Evolutionary conservation across 1,284 basidiomycete species (phyloP).

Genomic region (Microbotryomycetes sp.): DNA sequence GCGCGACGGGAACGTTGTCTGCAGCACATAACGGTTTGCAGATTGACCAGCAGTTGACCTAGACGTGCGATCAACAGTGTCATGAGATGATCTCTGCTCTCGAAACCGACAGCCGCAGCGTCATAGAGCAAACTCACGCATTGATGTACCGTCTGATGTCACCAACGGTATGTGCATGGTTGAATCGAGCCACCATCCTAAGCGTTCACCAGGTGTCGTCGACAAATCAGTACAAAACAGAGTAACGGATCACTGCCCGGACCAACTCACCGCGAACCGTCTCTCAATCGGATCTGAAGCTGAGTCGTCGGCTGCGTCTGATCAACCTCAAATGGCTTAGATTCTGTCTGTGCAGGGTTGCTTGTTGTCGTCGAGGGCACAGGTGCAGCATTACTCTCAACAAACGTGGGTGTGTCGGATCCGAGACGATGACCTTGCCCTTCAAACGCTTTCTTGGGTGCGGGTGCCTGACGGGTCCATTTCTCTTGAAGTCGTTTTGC

Average conservation of each 20-base stretch:
- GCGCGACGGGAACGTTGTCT: constrained; percentile 75
- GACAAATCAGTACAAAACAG: not conserved
- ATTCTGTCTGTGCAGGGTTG: constrained; percentile 23
- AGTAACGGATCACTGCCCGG: not conserved
- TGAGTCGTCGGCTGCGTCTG: constrained; percentile 72
- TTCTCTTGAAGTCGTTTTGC: constrained; percentile 66
- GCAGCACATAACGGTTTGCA: constrained; percentile 65
- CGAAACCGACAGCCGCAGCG: constrained; percentile 5
- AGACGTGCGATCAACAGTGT: not conserved
- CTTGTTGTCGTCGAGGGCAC: constrained; percentile 24
- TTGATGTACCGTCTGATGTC: constrained; percentile 84
- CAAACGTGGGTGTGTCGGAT: constrained; percentile 47
- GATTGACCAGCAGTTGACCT: constrained; percentile 51
- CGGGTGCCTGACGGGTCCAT: constrained; percentile 55
- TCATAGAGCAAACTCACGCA: constrained; percentile 56
- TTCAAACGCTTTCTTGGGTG: constrained; percentile 53
- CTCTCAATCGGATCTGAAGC: constrained; percentile 82
- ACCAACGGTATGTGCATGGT: constrained; percentile 79
- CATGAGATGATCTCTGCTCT: not conserved
- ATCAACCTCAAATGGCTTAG: constrained; percentile 65
- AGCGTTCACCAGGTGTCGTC: not conserved
- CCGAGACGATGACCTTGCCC: constrained; percentile 82
- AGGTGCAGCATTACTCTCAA: constrained; percentile 36
- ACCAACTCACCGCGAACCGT: constrained; percentile 68
- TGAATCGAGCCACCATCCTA: constrained; percentile 81